Percentiles rank a stretch among this genome's conserved stretches.
Conservation (phyloP, 2,329 filamentous ascomycete genomes). For the Colletotrichum siamense region DNA sequence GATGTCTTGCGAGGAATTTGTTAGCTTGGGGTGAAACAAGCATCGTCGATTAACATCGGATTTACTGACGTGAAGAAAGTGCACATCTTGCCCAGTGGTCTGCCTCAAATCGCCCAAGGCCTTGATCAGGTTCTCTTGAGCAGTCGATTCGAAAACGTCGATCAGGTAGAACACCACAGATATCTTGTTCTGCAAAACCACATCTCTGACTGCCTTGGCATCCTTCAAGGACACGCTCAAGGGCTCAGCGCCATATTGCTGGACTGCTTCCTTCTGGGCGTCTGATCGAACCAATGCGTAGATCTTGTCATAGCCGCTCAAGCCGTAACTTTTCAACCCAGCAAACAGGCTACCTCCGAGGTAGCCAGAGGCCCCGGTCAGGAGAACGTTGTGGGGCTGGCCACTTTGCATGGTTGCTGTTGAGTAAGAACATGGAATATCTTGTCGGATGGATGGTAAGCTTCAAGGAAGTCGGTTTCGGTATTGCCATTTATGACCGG, state of each 20-base stretch:
- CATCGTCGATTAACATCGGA: not conserved
- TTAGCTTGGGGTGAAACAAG: not conserved
- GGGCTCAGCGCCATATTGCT: not conserved
- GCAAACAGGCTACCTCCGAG: not conserved
- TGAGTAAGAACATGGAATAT: not conserved
- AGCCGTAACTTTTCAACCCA: not conserved
- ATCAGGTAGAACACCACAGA: not conserved
- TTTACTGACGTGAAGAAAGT: not conserved
- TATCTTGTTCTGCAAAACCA: not conserved
- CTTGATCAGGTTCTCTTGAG: not conserved
- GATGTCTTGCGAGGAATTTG: not conserved
- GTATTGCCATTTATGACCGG: not conserved
- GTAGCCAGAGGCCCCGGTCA: not conserved
- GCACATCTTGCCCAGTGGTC: not conserved
- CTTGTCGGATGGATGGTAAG: not conserved
- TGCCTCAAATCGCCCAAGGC: not conserved
- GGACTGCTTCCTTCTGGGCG: not conserved
- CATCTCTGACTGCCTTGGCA: not conserved
- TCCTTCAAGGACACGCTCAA: not conserved
- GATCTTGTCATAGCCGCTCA: not conserved
- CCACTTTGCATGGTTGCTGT: not conserved
- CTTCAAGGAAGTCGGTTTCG: not conserved
- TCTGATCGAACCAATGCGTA: not conserved
- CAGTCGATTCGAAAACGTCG: not conserved
- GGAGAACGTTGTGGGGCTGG: not conserved